Evolutionary conservation across 169 alveolate species (phyloP).

Genomic region (Babesia bigemina): DNA sequence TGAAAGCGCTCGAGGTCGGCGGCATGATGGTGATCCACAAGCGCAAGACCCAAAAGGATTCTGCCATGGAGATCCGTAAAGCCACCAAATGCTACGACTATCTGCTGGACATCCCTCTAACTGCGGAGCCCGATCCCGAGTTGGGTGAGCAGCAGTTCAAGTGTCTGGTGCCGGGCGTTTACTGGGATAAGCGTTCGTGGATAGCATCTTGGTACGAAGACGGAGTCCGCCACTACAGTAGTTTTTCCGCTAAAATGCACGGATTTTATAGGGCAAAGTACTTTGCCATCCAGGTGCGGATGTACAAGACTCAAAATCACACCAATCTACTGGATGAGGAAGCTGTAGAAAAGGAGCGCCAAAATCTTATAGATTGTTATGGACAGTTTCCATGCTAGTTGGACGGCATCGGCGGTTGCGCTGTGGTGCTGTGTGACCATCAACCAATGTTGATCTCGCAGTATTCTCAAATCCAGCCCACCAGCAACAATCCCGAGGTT

Average conservation of each 20-base stretch:
- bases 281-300: constrained; percentile 82
- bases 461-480: too few species aligned
- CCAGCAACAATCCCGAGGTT: neutral
- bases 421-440: too few species aligned
- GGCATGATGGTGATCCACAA: constrained; percentile 38
- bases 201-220: constrained; percentile 85
- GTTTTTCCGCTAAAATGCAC: constrained; percentile 82
- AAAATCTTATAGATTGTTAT: constrained; percentile 23
- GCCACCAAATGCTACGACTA: constrained; percentile 77
- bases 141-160: constrained; percentile 41
- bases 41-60: constrained; percentile 31
- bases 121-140: constrained; percentile 72
- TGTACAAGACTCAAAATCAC: constrained; percentile 69
- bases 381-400: constrained; percentile 18
- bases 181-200: constrained; percentile 87
- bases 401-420: neutral
- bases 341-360: constrained; percentile 33
- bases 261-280: constrained; percentile 82
- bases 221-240: constrained; percentile 78
- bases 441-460: too few species aligned
- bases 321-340: constrained; percentile 35
- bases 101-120: constrained; percentile 71
- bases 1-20: constrained; percentile 51
- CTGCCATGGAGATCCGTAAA: constrained; percentile 35
- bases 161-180: constrained; percentile 76